A percentile compares a stretch with the other conserved stretches of the same genome.
phyloP scores from a whole-genome alignment of 495 filamentous ascomycete species.

The Tuber aestivum region DNA sequence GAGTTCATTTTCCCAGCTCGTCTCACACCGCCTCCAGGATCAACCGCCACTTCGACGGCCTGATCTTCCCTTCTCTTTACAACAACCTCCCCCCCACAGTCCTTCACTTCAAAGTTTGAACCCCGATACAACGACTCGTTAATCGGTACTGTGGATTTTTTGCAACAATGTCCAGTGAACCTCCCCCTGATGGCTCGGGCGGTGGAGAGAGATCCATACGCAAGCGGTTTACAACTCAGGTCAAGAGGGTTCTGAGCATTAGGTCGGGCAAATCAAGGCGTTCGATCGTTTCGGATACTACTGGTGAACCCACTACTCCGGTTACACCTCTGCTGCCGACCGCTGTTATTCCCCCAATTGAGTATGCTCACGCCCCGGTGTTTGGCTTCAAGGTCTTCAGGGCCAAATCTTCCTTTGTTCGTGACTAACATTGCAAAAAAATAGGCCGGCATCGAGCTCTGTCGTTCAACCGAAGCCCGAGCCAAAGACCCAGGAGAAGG shows the following conservation, averaged over 20 bases:
- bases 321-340: background rate
- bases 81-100: slow-evolving; percentile 9
- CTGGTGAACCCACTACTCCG: background rate
- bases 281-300: slow-evolving; percentile 3
- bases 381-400: background rate
- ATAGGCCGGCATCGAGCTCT: slow-evolving; percentile 11
- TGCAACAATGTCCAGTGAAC: slow-evolving; percentile 28
- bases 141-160: background rate
- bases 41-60: background rate
- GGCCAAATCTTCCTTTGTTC: background rate
- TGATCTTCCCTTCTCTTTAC: slow-evolving; percentile 6
- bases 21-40: background rate
- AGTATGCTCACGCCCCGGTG: slow-evolving; percentile 10
- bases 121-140: background rate
- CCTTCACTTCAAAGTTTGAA: slow-evolving; percentile 8
- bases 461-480: slow-evolving; percentile 5
- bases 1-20: slow-evolving; percentile 8
- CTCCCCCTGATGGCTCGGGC: slow-evolving; percentile 9
- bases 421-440: slow-evolving; percentile 11
- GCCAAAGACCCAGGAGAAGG: slow-evolving; percentile 11
- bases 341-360: slow-evolving; percentile 15
- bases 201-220: slow-evolving; percentile 37
- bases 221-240: slow-evolving; percentile 33
- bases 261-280: slow-evolving; percentile 12
- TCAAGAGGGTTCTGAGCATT: slow-evolving; percentile 38